Conservation (phyloP, 371 early-diverging fungal species). For the Zopfochytrium polystomum region DNA sequence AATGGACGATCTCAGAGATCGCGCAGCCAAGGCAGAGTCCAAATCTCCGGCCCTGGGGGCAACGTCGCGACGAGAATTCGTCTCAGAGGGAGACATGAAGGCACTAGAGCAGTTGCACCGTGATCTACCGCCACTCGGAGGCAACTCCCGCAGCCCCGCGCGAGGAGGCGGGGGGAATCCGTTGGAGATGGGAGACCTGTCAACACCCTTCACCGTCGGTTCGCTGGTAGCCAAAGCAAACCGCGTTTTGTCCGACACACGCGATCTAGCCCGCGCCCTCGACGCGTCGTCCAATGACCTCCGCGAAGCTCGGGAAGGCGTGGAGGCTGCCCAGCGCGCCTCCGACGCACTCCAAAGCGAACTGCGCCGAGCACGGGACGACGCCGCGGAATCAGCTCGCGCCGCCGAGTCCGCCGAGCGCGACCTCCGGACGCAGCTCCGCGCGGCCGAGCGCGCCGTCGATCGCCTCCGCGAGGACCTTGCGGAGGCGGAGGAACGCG, state of each 20-base stretch:
- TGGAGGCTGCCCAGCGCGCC: not conserved
- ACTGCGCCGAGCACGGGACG: not conserved
- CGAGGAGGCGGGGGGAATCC: too few species aligned
- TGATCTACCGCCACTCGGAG: too few species aligned
- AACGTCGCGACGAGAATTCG: too few species aligned
- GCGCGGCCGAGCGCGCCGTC: slow-evolving; percentile 16
- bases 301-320: slow-evolving; percentile 2
- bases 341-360: slow-evolving; percentile 7
- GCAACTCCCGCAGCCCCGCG: too few species aligned
- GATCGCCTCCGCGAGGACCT: slow-evolving; percentile 20
- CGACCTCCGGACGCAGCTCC: not conserved
- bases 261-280: not conserved
- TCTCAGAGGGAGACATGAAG: too few species aligned
- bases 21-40: too few species aligned
- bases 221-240: not conserved
- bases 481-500: not conserved
- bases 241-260: not conserved
- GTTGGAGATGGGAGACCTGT: too few species aligned
- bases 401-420: slow-evolving; percentile 1
- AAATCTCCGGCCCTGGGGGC: too few species aligned
- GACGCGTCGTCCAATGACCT: not conserved
- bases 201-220: slow-evolving; percentile 1
- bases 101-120: too few species aligned
- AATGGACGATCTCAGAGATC: not conserved
- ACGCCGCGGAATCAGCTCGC: not conserved